phyloP scores from a whole-genome alignment of 805 yeast species.

The Starmerella potacharoeniae region DNA sequence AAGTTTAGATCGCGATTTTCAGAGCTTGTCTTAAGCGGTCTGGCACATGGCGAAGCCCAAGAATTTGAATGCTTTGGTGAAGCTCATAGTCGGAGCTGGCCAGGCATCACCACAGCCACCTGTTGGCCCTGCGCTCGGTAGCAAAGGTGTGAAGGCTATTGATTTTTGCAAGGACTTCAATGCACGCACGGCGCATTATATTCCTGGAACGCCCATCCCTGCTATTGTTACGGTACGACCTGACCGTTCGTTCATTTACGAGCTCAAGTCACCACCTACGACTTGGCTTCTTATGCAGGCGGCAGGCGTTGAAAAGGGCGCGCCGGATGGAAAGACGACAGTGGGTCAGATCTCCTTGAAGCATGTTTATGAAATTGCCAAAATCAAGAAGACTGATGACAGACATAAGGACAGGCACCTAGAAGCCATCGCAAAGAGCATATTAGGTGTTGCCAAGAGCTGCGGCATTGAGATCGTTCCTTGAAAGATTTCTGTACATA shows the following conservation, averaged over 20 bases:
- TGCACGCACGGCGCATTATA: constrained; percentile 82
- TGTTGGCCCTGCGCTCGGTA: constrained; percentile 97
- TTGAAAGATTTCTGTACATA: constrained; percentile 24
- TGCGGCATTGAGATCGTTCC: constrained; percentile 77
- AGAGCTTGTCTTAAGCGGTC: background rate
- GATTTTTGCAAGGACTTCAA: constrained; percentile 97
- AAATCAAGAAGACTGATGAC: constrained; percentile 76
- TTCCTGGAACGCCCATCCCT: constrained; percentile 84
- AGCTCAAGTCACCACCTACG: constrained; percentile 83
- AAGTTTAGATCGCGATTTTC: background rate
- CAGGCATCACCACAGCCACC: constrained; percentile 98
- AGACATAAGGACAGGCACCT: constrained; percentile 60
- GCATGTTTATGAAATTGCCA: constrained; percentile 89
- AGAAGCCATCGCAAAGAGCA: constrained; percentile 67
- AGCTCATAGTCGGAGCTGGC: constrained; percentile 91
- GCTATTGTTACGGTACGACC: constrained; percentile 75
- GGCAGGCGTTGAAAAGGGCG: constrained; percentile 69
- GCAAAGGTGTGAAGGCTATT: constrained; percentile 96
- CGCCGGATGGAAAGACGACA: constrained; percentile 38
- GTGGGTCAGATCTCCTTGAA: constrained; percentile 68
- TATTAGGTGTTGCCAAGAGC: constrained; percentile 78
- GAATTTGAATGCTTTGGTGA: constrained; percentile 50
- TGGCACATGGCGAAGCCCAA: constrained; percentile 33
- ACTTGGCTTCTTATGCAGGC: constrained; percentile 76
- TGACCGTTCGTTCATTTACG: constrained; percentile 82